Evolutionary conservation across 306 rosid species (phyloP), one percentile per base, ranked within the genome.

Genomic region (Trichosanthes cucumerina): DNA sequence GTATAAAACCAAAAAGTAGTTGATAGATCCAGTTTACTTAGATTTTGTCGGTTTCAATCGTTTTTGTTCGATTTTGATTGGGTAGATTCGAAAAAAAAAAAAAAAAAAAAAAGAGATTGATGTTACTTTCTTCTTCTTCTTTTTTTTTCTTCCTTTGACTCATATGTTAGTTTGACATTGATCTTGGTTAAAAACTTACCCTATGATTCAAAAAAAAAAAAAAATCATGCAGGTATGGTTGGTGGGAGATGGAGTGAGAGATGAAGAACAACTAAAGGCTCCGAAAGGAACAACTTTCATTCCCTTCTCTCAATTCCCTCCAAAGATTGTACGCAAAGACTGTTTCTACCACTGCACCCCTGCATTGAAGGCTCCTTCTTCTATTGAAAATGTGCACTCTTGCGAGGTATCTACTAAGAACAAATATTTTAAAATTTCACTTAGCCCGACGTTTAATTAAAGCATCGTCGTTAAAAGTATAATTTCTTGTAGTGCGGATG

Each of bases 281-380:
- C 86, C 89, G 74, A 88, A 89, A 85, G 93, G 94, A 85, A 79
- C 97, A 26, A 18, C 88, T 70, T 90, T 92, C 75, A 76, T 92
- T 69, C 97, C 98, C 7, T 85, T 85, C 75, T 86, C 96, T 3
- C 97, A 87, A 50, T 83, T 92, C 70, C 95, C 97, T 73, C 96
- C 88, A 9, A 92, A 84, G 79, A 80, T 80, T 80, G 4, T 86
- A 26, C 90, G 96, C 23, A 81, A 82, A 69, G 98, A 94, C 19
- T 94, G 98, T 75, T 85, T 79, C 80, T 94, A 92, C 78, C 77
- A 81, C 7, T 76, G 8, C 85, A 87, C 95, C 10, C 98, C 97
- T 14, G 91, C 98, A n/a, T 86, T 94, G 96, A 52, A 78, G 9
- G 47, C 82, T 84, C 96, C 98, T 3, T 4, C 81, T 62, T 79